phyloP scores from a whole-genome alignment of 257 asterid genomes.

The Solanum dulcamara region DNA sequence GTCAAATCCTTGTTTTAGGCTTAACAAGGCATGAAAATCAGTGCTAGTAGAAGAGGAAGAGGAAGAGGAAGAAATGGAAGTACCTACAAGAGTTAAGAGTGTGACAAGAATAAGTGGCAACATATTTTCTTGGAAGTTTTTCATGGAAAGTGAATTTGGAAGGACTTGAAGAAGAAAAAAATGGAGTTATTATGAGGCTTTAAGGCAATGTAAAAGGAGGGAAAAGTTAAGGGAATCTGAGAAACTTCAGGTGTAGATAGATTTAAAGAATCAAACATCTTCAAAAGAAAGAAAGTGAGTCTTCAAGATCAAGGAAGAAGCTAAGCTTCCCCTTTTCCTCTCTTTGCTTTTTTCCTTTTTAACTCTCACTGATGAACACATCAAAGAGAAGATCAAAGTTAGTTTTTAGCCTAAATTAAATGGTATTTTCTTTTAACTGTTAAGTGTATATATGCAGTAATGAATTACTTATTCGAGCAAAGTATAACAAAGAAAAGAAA shows the following conservation, averaged over 20 bases:
- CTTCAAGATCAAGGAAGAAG: conserved; percentile 72
- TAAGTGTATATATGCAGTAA: conserved; percentile 2
- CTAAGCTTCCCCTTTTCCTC: conserved; percentile 45
- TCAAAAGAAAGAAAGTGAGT: conserved; percentile 22
- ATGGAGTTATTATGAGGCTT: conserved; percentile 28
- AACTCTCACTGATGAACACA: conserved; percentile 28
- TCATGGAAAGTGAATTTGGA: conserved; percentile 35
- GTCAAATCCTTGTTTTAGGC: conserved; percentile 45
- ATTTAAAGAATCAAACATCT: conserved; percentile 58
- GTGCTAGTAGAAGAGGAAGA: conserved; percentile 43
- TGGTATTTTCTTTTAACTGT: not conserved
- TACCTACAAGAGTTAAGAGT: conserved; percentile 22
- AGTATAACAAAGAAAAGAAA: not conserved
- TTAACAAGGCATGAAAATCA: conserved; percentile 51
- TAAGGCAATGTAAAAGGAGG: conserved; percentile 16
- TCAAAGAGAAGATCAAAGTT: conserved; percentile 3
- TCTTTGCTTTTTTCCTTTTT: conserved; percentile 15
- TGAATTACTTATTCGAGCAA: conserved; percentile 1
- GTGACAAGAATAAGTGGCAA: conserved; percentile 19
- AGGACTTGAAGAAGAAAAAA: conserved; percentile 31
- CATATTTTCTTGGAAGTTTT: conserved; percentile 35
- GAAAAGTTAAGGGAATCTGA: conserved; percentile 51
- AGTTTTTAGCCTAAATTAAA: conserved; percentile 3
- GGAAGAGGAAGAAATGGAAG: conserved; percentile 40
- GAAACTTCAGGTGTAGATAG: conserved; percentile 23